Base-by-base conservation (phyloP, 495 filamentous ascomycete species). In the Aspergillus carlsbadensis region DNA sequence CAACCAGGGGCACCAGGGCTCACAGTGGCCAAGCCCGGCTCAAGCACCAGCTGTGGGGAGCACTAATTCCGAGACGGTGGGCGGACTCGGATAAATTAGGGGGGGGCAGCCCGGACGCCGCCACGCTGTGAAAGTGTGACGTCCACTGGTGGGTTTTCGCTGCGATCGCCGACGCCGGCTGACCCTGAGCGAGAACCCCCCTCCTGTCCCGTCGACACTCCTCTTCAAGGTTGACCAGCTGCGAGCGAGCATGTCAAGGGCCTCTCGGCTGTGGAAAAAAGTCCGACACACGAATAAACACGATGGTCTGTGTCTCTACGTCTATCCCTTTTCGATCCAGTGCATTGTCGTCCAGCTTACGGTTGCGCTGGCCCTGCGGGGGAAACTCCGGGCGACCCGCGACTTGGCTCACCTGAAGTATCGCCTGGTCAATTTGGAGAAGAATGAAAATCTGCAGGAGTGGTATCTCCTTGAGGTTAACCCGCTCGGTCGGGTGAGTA, bases 241-340 rank as follows among this genome's bases (percentile, higher is more conserved):
- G 4, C 24, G 48, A 62, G 31, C 45, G 17, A 57, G 43, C 35
- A 10, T 24, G 18, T 20, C 33, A 26, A 17, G 18, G 18, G 13
- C 22, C 26, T 29, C 26, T 7, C 55, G 47, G 6, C 11, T 57
- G 8, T 42, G 26, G 14, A 49, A 35, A 20, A 59, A 40, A 39
- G 4, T 59, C 18, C 44, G 50, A 17, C 35, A 44, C 8, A 4
- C 26, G 8, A 29, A 8, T 29, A 36, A 36, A n/a, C 11, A 24
- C 26, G 33, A 44, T 21, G 49, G 41, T 20, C 50, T 51, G 2
- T 59, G 50, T 42, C 50, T 59, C 7, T 54, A 54, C 21, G 13
- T 49, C 15, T 59, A 54, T 21, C 57, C 57, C 17, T 59, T 59
- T 17, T 45, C 57, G 13, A 48, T 59, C 21, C 45, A 48, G 22